Evolutionary conservation across 352 stramenopile species (phyloP).

Genomic region (Pythium sukuiense): DNA sequence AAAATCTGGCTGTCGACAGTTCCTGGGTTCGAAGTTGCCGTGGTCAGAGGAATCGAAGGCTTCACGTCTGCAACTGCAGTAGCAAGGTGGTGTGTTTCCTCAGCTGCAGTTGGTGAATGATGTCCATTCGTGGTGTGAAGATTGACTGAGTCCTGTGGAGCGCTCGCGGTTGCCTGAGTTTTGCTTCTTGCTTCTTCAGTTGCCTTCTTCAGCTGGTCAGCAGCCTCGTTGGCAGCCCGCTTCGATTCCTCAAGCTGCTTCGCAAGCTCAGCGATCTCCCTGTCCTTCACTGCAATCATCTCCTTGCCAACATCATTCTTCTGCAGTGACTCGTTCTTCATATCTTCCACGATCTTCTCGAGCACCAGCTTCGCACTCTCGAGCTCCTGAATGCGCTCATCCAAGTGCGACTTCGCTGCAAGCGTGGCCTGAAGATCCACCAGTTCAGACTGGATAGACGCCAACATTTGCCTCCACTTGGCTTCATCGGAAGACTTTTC

Average conservation of each 20-base stretch:
- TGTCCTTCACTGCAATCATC: slow-evolving; percentile 51
- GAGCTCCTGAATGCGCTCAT: slow-evolving; percentile 42
- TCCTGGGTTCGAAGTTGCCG: slow-evolving; percentile 18
- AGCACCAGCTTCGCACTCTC: slow-evolving; percentile 35
- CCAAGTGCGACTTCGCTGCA: slow-evolving; percentile 31
- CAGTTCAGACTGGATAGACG: slow-evolving; percentile 39
- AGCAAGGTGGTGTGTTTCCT: slow-evolving; percentile 15
- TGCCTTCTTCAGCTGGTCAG: slow-evolving; percentile 16
- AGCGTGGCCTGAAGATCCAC: slow-evolving; percentile 28
- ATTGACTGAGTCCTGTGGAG: background rate
- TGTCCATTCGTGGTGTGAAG: background rate
- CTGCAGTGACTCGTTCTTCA: slow-evolving; percentile 40
- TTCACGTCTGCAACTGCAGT: slow-evolving; percentile 33
- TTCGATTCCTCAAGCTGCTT: slow-evolving; percentile 49
- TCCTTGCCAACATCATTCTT: slow-evolving; percentile 44
- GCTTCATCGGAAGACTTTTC: slow-evolving; percentile 34
- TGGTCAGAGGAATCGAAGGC: slow-evolving; percentile 42
- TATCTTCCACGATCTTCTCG: slow-evolving; percentile 24
- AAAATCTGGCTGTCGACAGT: slow-evolving; percentile 30
- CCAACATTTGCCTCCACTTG: slow-evolving; percentile 32
- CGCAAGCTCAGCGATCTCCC: slow-evolving; percentile 47
- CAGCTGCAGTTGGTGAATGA: background rate
- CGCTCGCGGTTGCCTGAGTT: background rate
- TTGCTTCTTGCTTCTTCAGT: background rate
- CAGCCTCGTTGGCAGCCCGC: slow-evolving; percentile 27